A percentile compares a stretch with the other conserved stretches of the same genome.
phyloP scores from a whole-genome alignment of 169 alveolate genomes.

The Plasmodium relictum region DNA sequence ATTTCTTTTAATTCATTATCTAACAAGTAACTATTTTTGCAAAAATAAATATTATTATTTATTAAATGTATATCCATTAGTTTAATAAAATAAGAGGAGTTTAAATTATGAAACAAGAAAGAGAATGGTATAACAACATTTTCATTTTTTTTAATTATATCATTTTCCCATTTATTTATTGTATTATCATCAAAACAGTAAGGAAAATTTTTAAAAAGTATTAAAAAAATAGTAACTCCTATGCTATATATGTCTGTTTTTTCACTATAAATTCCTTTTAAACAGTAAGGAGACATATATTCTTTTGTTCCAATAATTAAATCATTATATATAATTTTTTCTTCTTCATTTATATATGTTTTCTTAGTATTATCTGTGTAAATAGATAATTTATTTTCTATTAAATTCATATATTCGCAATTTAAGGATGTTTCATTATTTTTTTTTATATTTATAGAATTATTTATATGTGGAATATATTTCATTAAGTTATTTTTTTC shows the following conservation, averaged over 20 bases:
- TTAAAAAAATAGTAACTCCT: slow-evolving; percentile 70
- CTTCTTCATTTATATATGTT: slow-evolving; percentile 56
- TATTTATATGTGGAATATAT: slow-evolving; percentile 21
- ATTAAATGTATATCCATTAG: slow-evolving; percentile 64
- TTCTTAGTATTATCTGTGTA: slow-evolving; percentile 54
- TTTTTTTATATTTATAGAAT: slow-evolving; percentile 20
- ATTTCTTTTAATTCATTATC: slow-evolving; percentile 57
- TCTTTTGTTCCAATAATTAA: slow-evolving; percentile 71
- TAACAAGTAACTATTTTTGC: slow-evolving; percentile 53
- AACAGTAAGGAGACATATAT: slow-evolving; percentile 67
- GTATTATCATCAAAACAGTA: slow-evolving; percentile 42
- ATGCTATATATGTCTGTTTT: slow-evolving; percentile 67
- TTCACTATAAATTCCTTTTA: slow-evolving; percentile 63
- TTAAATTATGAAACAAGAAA: slow-evolving; percentile 66
- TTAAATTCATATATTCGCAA: slow-evolving; percentile 19
- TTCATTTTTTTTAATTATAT: slow-evolving; percentile 51
- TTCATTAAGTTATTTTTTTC: slow-evolving; percentile 17
- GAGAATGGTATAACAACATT: slow-evolving; percentile 66
- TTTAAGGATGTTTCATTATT: slow-evolving; percentile 42
- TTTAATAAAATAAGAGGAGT: slow-evolving; percentile 49
- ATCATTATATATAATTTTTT: slow-evolving; percentile 41
- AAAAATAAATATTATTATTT: slow-evolving; percentile 61
- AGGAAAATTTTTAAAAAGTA: slow-evolving; percentile 69
- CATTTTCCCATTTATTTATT: slow-evolving; percentile 48
- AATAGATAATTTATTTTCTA: slow-evolving; percentile 20